Base-by-base conservation (phyloP, 179 eudicot species). In the Beta macrorhiza region DNA sequence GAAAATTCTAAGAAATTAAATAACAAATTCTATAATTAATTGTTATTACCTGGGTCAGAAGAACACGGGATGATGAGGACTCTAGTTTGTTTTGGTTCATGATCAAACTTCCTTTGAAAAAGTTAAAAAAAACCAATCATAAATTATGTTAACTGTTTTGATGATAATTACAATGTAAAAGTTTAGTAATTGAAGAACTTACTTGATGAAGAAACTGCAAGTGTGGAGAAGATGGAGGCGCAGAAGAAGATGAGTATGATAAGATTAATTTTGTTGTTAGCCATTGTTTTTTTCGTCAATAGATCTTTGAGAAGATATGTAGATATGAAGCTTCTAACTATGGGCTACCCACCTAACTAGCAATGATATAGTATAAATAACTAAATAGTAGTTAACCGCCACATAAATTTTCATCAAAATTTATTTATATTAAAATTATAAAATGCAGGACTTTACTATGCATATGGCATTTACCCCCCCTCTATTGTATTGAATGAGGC, bases 181-280 rank as follows among this genome's bases (percentile, higher is more conserved):
- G 14, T 3, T 13, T 7, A 20, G 0, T 37, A 2, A 53, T 16
- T 73, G 44, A n/a, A 74, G 64, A 76, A 78, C 77, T 73, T 72
- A 82, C 85, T 82, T 72, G 85, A 82, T 53, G 84, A 57, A 76
- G 76, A 69, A 58, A 75, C 79, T 12, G 84, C 81, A 77, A 64
- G 8, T 9, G 82, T 72, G 65, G 32, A 82, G 16, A 82, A 25
- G 22, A 82, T 57, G 12, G 49, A 71, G 19, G 67, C 78, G 32
- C 49, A 81, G 14, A 65, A 67, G 45, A 78, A 32, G 45, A 63
- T 17, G 7, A 82, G 67, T 8, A 73, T 10, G 51, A 75, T 42
- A 82, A 64, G n/a, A 67, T 11, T 14, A 55, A 78, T 20, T 47
- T 44, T 78, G 51, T 3, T 78, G 15, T 57, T 80, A 58, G 64